Base-by-base conservation (phyloP, 2,329 filamentous ascomycete genomes). In the Stenocarpella maydis region DNA sequence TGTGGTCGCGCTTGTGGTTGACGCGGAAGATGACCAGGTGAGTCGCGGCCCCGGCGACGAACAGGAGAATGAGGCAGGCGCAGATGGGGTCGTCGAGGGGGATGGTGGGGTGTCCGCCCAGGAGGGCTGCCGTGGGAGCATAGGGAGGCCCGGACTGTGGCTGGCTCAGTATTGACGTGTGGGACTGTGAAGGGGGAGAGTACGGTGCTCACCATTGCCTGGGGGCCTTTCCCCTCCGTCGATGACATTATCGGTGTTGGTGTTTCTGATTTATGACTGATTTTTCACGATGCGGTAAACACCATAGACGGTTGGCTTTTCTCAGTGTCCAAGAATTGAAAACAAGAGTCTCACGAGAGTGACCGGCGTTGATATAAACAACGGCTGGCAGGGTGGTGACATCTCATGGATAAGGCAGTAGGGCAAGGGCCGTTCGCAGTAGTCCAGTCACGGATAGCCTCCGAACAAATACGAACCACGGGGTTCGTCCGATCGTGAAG, bases 11-110 rank as follows among this genome's bases (percentile, higher is more conserved):
- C 19, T 79, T 79, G 28, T 75, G 78, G 81, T 88, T 92, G 69
- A 82, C 74, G 70, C 83, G 82, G 67, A 89, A 83, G 58, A 91
- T 85, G 58, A 82, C 82, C 84, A 91, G 87, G 82, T 92, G 87
- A 69, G 81, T 73, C 19, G 78, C 80, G 9, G 87, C 89, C n/a
- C 81, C 83, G 55, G 75, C 45, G 41, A 87, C 70, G 78, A 90
- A 92, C 68, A 91, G 76, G 49, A 79, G 77, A 17, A 94, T 77
- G 72, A 94, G 87, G 68, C 92, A 85, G 65, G 85, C 83, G 71
- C 83, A 87, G 76, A 93, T 84, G 45, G 91, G 90, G 9, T 90
- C 83, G 77, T 95, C 92, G 72, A 91, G 80, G 3, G 76, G 71
- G 4, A 83, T 75, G 1, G 82, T 86, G 1, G 92, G 91, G 9